Percentiles rank a stretch among this genome's conserved stretches.
Conservation (phyloP, 2,329 filamentous ascomycete species). For the Aspergillus sp. region DNA sequence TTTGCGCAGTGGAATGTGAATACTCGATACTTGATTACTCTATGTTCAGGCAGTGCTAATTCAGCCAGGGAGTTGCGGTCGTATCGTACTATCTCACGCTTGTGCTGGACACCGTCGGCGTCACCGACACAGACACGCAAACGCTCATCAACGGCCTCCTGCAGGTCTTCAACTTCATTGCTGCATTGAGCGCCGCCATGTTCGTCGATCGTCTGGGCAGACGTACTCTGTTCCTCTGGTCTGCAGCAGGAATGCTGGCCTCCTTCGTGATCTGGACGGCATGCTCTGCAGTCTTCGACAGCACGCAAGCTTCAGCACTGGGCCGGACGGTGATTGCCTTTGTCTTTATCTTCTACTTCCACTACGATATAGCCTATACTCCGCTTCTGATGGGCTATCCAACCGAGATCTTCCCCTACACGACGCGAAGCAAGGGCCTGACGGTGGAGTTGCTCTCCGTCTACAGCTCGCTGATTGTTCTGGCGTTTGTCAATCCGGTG, state of each 20-base stretch:
- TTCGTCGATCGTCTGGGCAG: constrained; percentile 25
- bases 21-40: background rate
- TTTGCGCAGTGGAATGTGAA: constrained; percentile 28
- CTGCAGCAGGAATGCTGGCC: constrained; percentile 44
- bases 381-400: constrained; percentile 30
- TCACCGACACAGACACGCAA: constrained; percentile 34
- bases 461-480: background rate
- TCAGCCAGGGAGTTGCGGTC: background rate
- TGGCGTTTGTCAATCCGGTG: constrained; percentile 35
- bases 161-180: constrained; percentile 25
- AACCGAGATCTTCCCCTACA: constrained; percentile 50
- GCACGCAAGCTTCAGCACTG: constrained; percentile 20
- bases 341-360: constrained; percentile 43
- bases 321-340: constrained; percentile 31
- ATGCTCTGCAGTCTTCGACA: constrained; percentile 36
- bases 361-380: constrained; percentile 26
- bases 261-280: constrained; percentile 46
- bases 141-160: constrained; percentile 41
- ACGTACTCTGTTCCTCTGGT: constrained; percentile 26
- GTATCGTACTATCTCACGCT: constrained; percentile 13
- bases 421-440: constrained; percentile 50
- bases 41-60: too few relatives aligned
- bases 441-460: constrained; percentile 26
- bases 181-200: constrained; percentile 17
- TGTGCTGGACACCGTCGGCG: constrained; percentile 38